phyloP scores from a whole-genome alignment of 306 rosid genomes.

The Dryas alaskensis region DNA sequence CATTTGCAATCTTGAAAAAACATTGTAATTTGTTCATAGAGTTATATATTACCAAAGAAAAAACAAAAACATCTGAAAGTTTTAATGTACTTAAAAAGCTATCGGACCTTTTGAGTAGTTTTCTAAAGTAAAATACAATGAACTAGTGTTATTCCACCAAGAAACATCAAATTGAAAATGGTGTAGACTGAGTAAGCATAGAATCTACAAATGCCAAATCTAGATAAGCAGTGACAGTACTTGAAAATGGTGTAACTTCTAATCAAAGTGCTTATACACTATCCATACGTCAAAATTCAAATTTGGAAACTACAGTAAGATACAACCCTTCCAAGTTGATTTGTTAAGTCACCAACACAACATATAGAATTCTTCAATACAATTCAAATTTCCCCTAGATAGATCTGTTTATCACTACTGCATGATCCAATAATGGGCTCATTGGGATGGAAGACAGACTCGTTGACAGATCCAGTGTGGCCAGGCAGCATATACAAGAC shows the following conservation, averaged over 20 bases:
- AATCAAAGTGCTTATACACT: neutral
- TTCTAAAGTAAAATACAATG: no score
- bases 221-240: neutral
- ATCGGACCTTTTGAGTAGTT: no score
- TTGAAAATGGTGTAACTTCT: neutral
- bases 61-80: no score
- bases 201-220: neutral
- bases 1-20: no score
- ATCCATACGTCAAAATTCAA: neutral
- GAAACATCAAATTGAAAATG: neutral
- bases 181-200: neutral
- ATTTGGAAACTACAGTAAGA: neutral
- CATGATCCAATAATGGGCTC: constrained; percentile 87
- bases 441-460: constrained; percentile 72
- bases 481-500: constrained; percentile 95
- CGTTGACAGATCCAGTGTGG: constrained; percentile 82
- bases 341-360: neutral
- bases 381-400: constrained; percentile 81
- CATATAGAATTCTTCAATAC: neutral
- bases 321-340: neutral
- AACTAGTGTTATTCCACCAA: no score
- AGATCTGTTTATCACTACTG: constrained; percentile 83
- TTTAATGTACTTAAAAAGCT: no score
- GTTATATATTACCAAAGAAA: no score
- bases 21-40: no score